These are phyloP conservation scores for Volvox africanus DNA, from an alignment of 139 green algal genomes.

Conservation along the genomic window DNA sequence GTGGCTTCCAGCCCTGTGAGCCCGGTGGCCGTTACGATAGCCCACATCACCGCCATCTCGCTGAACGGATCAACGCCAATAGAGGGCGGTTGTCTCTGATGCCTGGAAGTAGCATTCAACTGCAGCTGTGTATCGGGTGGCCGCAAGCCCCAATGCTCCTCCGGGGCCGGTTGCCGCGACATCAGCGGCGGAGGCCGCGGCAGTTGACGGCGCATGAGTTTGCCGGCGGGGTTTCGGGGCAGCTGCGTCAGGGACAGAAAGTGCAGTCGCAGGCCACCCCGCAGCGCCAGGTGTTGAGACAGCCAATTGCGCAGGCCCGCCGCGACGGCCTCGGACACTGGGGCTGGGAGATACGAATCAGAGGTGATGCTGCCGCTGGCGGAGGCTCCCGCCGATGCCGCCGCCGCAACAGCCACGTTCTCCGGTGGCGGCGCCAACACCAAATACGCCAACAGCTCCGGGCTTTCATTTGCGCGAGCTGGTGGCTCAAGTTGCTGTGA, in stretches of 20 bases:
- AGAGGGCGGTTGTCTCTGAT: neutral
- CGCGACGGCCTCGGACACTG: neutral
- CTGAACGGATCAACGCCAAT: neutral
- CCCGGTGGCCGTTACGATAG: conserved; percentile 18
- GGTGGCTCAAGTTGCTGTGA: too few species aligned
- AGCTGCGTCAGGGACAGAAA: conserved; percentile 8
- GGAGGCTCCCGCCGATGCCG: too few species aligned
- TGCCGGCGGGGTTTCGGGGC: conserved; percentile 46
- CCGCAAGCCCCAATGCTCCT: neutral
- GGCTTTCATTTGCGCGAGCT: neutral
- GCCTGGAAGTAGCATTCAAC: neutral
- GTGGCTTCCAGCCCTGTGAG: conserved; percentile 45
- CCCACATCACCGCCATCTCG: conserved; percentile 31
- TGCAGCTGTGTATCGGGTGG: neutral
- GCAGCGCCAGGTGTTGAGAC: neutral
- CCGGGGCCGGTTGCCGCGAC: neutral
- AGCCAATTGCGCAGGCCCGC: neutral
- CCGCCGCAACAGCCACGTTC: too few species aligned
- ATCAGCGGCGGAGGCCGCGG: conserved; percentile 10
- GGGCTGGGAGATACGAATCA: neutral
- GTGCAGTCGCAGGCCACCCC: neutral
- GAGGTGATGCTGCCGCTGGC: neutral
- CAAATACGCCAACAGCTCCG: neutral
- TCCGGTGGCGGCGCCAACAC: neutral
- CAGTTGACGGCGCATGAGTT: conserved; percentile 23